Base-by-base conservation (phyloP, 768 basidiomycete species). In the Hygrocybe coccinea region DNA sequence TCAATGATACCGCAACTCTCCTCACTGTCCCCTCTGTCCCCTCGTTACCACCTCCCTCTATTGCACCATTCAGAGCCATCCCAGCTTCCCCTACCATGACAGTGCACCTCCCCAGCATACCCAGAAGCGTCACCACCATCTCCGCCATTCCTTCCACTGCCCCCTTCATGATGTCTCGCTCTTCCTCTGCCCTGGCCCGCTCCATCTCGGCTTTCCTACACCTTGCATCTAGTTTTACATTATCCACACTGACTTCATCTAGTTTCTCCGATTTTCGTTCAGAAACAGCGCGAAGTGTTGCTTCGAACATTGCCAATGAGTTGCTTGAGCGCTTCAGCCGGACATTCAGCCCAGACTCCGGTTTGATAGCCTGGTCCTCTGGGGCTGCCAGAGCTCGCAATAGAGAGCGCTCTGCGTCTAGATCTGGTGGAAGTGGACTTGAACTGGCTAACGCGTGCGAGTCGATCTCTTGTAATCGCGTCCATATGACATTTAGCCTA, bases 221-320 rank as follows among this genome's bases (percentile, higher is more conserved):
- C 50, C 76, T 74, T 1, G 85, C 85, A 56, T 89, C 85, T 21
- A 87, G 77, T 64, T 84, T 86, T 63, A 94, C 73, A 59, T 81
- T 86, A 57, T 89, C 85, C 22, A 83, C 66, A 62, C 77, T 80
- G 37, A 80, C 63, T 24, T 91, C 87, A 64, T 92, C 91, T 35
- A 91, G 71, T 60, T 84, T 84, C 59, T 91, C 89, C 3, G 86
- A 88, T 57, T 80, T 84, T 52, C 91, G 77, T 64, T 94, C 88
- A 34, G 86, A 83, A 48, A 86, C 84, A 14, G 89, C 89, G n/a
- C 87, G 82, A 65, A 93, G 79, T 36, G 87, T 89, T 14, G 89
- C 91, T 46, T 91, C 89, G 64, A 93, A 91, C 79, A 93, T 87
- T 33, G 86, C 83, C 58, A 74, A 77, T 3, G 89, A 84, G 65